Percentiles rank a stretch among this genome's conserved stretches.
phyloP scores from a whole-genome alignment of 306 rosid species.

The Sicyos baderoa region DNA sequence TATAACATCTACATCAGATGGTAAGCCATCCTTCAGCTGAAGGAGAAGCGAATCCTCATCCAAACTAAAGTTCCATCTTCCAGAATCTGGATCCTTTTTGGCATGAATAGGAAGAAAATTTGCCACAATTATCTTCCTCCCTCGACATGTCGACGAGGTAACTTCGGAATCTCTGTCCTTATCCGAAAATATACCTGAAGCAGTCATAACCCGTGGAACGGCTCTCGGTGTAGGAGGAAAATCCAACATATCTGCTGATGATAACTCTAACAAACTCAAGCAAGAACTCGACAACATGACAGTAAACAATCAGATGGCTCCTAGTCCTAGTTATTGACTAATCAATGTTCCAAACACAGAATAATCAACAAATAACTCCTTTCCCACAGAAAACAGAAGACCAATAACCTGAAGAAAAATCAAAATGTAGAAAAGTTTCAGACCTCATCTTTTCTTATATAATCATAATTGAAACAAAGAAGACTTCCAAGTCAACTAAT shows the following conservation, averaged over 20 bases:
- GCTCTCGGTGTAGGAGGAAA: constrained; percentile 46
- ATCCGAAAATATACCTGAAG: constrained; percentile 42
- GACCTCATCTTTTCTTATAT: not conserved
- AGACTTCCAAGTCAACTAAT: not conserved
- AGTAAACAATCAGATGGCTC: constrained; percentile 6
- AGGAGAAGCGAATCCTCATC: constrained; percentile 60
- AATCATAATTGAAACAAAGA: not conserved
- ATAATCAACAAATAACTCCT: constrained; percentile 11
- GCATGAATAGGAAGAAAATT: constrained; percentile 65
- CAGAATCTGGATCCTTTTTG: constrained; percentile 43
- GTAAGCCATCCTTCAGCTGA: constrained; percentile 58
- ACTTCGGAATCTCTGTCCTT: constrained; percentile 26
- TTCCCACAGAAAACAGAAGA: not conserved
- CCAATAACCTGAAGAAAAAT: constrained; percentile 8
- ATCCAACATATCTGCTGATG: constrained; percentile 48
- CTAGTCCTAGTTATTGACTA: not conserved
- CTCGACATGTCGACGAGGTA: constrained; percentile 27
- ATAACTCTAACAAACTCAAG: constrained; percentile 51
- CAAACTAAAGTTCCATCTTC: constrained; percentile 57
- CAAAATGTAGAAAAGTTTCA: not conserved
- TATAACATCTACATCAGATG: constrained; percentile 44
- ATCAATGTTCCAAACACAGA: constrained; percentile 7
- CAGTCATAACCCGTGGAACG: constrained; percentile 47
- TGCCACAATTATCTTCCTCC: constrained; percentile 54
- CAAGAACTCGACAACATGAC: constrained; percentile 54